A percentile compares a stretch with the other conserved stretches of the same genome.
Evolutionary conservation across 2,329 filamentous ascomycete species (phyloP).

Genomic region (Diaporthe helianthi): DNA sequence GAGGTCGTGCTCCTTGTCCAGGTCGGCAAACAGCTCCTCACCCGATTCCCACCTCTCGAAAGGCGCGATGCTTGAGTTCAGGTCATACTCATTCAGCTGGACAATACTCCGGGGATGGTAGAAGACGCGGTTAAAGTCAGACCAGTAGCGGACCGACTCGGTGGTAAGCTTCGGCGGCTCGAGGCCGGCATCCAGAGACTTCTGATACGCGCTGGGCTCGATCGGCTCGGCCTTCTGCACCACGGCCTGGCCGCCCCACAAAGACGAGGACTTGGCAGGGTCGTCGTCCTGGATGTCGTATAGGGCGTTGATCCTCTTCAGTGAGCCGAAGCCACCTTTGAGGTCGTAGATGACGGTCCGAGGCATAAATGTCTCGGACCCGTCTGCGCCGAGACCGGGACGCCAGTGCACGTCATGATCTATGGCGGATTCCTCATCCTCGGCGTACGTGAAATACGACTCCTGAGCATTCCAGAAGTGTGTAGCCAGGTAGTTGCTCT

Average conservation of each 20-base stretch:
- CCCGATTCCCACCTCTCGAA: constrained; percentile 81
- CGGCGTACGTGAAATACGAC: constrained; percentile 92
- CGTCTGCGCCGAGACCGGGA: constrained; percentile 80
- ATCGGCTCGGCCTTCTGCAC: constrained; percentile 75
- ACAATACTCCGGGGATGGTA: constrained; percentile 89
- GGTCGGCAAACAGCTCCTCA: constrained; percentile 74
- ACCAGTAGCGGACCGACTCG: constrained; percentile 89
- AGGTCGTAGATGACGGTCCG: constrained; percentile 93
- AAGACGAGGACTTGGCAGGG: constrained; percentile 39
- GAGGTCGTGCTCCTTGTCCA: constrained; percentile 84
- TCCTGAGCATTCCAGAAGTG: constrained; percentile 99
- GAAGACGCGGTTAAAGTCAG: constrained; percentile 89
- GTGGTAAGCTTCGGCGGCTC: constrained; percentile 69
- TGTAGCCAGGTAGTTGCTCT: constrained; percentile 90
- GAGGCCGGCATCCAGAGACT: constrained; percentile 75
- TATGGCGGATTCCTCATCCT: constrained; percentile 70
- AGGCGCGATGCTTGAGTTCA: constrained; percentile 79
- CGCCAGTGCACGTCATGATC: constrained; percentile 91
- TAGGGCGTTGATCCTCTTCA: constrained; percentile 86
- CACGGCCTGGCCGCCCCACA: constrained; percentile 65
- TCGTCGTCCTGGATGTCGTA: constrained; percentile 66
- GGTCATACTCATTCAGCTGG: constrained; percentile 86
- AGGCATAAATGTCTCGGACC: constrained; percentile 89
- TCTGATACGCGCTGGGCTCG: constrained; percentile 76
- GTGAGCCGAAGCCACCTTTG: constrained; percentile 89